Evolutionary conservation across 2,329 filamentous ascomycete species (phyloP).

Genomic region (Coniochaeta sp.): DNA sequence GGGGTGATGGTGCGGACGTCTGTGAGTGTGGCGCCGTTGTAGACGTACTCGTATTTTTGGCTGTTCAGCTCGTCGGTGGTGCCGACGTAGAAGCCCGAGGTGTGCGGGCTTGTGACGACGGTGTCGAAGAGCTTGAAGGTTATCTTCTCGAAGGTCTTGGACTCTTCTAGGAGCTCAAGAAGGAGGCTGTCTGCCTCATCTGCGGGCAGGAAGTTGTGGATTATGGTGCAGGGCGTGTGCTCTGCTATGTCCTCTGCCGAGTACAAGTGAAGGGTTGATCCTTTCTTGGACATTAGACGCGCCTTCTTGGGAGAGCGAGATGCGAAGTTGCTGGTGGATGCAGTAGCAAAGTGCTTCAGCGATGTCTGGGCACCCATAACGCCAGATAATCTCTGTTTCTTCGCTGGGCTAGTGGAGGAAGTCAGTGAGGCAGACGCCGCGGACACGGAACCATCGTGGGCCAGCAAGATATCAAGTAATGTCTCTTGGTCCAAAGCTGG

Average conservation of each 20-base stretch:
- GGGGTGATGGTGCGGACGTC: constrained; percentile 73
- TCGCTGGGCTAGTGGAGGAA: constrained; percentile 16
- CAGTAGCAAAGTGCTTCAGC: constrained; percentile 41
- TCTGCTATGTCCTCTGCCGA: constrained; percentile 71
- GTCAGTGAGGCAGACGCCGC: constrained; percentile 52
- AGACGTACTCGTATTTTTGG: constrained; percentile 75
- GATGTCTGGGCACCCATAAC: constrained; percentile 55
- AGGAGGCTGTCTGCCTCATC: constrained; percentile 68
- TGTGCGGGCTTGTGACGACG: constrained; percentile 78
- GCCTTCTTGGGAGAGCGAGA: constrained; percentile 28
- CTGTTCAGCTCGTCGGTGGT: constrained; percentile 58
- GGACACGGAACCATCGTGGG: constrained; percentile 69
- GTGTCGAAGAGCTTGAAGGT: constrained; percentile 85
- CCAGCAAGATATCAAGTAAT: constrained; percentile 72
- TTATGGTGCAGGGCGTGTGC: constrained; percentile 83
- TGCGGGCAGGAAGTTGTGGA: constrained; percentile 78
- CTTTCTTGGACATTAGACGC: constrained; percentile 60
- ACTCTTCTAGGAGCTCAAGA: constrained; percentile 66
- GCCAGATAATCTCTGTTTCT: constrained; percentile 19
- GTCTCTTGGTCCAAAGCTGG: constrained; percentile 54
- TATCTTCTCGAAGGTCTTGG: constrained; percentile 59
- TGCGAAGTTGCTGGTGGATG: constrained; percentile 7
- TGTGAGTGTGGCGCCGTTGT: constrained; percentile 70
- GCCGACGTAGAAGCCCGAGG: constrained; percentile 75
- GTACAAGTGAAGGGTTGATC: constrained; percentile 77